Conservation (phyloP, 2,329 filamentous ascomycete genomes). For the Fusarium brevicatenulatum region DNA sequence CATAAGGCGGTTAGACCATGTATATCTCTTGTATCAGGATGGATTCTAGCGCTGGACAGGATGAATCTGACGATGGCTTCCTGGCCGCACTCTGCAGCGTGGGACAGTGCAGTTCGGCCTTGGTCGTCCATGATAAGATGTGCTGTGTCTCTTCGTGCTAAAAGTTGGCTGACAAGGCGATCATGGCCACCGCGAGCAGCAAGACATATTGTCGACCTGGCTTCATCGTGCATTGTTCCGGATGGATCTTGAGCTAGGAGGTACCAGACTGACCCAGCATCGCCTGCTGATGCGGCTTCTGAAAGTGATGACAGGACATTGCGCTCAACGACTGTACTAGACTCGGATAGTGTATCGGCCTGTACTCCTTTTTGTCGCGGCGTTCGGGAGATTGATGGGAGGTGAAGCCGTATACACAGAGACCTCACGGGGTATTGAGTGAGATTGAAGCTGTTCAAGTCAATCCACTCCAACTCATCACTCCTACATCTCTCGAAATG, state of each 20-base stretch:
- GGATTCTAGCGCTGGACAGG: background rate
- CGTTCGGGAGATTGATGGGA: rapidly evolving
- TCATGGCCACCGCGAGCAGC: constrained; percentile 9
- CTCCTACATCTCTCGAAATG: constrained; percentile 12
- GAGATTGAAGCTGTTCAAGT: background rate
- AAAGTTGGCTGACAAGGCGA: background rate
- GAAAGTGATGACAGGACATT: background rate
- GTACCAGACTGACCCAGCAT: constrained; percentile 5
- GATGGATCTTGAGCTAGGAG: background rate
- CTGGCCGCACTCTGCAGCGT: background rate
- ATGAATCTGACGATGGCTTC: background rate
- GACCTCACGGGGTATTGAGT: background rate
- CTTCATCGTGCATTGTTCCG: rapidly evolving
- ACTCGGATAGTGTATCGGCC: rapidly evolving
- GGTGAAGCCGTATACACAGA: background rate
- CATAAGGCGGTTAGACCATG: background rate
- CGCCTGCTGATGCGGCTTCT: background rate
- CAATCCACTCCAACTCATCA: background rate
- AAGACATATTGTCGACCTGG: background rate
- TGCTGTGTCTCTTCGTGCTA: constrained; percentile 9
- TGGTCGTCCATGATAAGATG: background rate
- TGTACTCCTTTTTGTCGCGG: rapidly evolving
- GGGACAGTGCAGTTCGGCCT: background rate
- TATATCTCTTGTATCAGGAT: background rate
- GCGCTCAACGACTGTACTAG: rapidly evolving